Conservation (phyloP, 345 rosid genomes). For the Noccaea bulbosa region DNA sequence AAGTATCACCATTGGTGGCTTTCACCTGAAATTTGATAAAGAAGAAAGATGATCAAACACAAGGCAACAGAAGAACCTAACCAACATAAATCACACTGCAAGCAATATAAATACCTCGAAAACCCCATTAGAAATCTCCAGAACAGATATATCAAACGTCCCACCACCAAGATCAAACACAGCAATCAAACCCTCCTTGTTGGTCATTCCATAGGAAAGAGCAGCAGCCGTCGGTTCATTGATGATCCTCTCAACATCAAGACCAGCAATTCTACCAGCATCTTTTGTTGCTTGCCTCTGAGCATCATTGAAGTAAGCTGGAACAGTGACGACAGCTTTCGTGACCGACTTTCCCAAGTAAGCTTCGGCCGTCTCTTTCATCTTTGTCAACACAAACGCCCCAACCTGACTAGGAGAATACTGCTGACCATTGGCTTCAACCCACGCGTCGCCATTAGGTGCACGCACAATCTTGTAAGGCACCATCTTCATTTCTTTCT, state of each 20-base stretch:
- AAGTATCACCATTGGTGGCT: constrained; percentile 97
- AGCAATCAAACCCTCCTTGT: constrained; percentile 90
- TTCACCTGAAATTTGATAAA: constrained; percentile 57
- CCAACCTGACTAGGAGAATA: constrained; percentile 92
- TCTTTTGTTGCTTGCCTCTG: constrained; percentile 96
- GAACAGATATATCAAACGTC: constrained; percentile 81
- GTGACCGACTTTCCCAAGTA: constrained; percentile 72
- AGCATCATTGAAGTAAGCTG: constrained; percentile 96
- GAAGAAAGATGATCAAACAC: neutral
- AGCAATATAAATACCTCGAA: constrained; percentile 59
- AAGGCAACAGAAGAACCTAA: neutral
- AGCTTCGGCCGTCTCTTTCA: constrained; percentile 92
- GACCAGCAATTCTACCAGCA: constrained; percentile 93
- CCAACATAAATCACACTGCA: neutral
- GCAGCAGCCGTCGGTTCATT: constrained; percentile 98
- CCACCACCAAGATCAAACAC: constrained; percentile 97
- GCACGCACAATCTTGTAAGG: constrained; percentile 86
- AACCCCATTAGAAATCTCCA: constrained; percentile 93
- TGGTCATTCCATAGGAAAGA: constrained; percentile 89
- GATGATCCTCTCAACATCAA: constrained; percentile 85
- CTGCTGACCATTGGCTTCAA: constrained; percentile 79
- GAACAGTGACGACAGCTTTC: constrained; percentile 87
- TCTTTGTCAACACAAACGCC: constrained; percentile 79
- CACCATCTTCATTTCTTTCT: constrained; percentile 89
- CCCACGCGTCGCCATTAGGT: constrained; percentile 96